A percentile compares a stretch with the other conserved stretches of the same genome.
Evolutionary conservation across 306 rosid genomes (phyloP).

Genomic region (Carpinus fangiana): DNA sequence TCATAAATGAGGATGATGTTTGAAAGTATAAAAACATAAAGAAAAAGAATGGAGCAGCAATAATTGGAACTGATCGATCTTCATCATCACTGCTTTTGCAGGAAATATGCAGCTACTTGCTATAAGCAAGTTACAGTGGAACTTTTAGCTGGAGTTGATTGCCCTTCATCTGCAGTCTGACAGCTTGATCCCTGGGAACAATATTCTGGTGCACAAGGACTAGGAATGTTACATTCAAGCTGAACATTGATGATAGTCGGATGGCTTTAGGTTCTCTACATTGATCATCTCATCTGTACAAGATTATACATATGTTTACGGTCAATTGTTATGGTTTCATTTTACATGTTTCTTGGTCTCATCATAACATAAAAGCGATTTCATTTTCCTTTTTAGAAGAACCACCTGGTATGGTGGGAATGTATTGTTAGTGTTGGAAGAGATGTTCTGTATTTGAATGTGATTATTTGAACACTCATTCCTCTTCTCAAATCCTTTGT

Average conservation of each 20-base stretch:
- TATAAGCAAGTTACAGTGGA: background rate
- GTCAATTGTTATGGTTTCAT: background rate
- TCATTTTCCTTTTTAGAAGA: background rate
- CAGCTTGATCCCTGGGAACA: background rate
- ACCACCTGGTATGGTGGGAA: background rate
- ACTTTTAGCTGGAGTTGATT: background rate
- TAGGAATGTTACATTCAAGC: background rate
- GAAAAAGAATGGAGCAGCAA: background rate
- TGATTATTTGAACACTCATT: too few species aligned
- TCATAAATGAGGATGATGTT: background rate
- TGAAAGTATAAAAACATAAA: background rate
- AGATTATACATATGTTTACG: background rate
- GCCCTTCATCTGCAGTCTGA: background rate
- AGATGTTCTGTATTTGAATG: background rate
- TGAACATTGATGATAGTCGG: background rate
- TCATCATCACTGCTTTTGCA: background rate
- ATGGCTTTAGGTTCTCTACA: slow-evolving; percentile 3
- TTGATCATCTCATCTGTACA: background rate
- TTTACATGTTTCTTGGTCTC: background rate
- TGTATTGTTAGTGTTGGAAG: background rate
- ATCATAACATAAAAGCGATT: background rate
- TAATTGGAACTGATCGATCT: slow-evolving; percentile 1
- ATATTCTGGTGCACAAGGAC: background rate
- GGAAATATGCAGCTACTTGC: background rate
- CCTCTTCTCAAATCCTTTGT: too few species aligned